Conservation (phyloP, 1,284 basidiomycete genomes). For the Ustilago tritici region DNA sequence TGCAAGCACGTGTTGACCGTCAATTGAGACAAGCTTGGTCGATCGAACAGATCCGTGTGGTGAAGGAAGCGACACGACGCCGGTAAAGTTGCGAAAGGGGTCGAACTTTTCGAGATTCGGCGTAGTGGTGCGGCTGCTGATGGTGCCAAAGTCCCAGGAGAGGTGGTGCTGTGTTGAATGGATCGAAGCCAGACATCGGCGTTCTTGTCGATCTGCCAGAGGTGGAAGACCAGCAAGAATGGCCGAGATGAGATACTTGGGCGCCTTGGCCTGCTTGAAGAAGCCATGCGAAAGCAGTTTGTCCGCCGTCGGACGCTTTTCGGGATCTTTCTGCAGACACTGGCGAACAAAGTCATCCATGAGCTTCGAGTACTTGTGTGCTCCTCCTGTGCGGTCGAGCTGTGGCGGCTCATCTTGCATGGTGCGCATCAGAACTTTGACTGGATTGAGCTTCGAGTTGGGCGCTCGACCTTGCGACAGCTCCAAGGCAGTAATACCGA, state of each 20-base stretch:
- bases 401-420: slow-evolving; percentile 73
- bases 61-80: slow-evolving; percentile 43
- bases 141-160: slow-evolving; percentile 63
- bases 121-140: slow-evolving; percentile 32
- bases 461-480: slow-evolving; percentile 85
- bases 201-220: slow-evolving; percentile 57
- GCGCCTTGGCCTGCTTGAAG: slow-evolving; percentile 82
- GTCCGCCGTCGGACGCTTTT: slow-evolving; percentile 80
- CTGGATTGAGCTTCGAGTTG: slow-evolving; percentile 79
- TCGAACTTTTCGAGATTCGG: slow-evolving; percentile 48
- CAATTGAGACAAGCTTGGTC: slow-evolving; percentile 45
- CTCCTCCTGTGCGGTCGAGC: slow-evolving; percentile 78
- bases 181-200: slow-evolving; percentile 51
- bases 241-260: slow-evolving; percentile 78
- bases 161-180: slow-evolving; percentile 47
- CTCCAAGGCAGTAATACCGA: slow-evolving; percentile 87
- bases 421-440: slow-evolving; percentile 80
- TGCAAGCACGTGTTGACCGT: slow-evolving; percentile 49
- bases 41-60: slow-evolving; percentile 50
- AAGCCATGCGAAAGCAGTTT: slow-evolving; percentile 83
- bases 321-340: slow-evolving; percentile 86
- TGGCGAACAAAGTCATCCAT: slow-evolving; percentile 84
- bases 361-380: slow-evolving; percentile 81
- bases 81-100: slow-evolving; percentile 61
- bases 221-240: slow-evolving; percentile 73